Evolutionary conservation across 495 filamentous ascomycete species (phyloP).

Genomic region (Aspergillus olivimuriae): DNA sequence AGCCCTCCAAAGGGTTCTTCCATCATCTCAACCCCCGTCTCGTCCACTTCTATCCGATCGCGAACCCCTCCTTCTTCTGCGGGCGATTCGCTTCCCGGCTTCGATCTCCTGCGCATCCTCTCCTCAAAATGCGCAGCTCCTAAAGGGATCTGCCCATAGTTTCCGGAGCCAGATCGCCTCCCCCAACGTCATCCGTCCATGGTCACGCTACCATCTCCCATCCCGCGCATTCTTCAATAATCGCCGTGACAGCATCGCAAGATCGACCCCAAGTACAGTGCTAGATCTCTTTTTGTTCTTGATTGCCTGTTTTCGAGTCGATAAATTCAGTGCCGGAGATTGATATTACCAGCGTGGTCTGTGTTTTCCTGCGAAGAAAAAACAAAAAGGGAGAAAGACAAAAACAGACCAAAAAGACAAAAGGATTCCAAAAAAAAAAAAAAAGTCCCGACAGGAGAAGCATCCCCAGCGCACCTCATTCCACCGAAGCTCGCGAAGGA

Average conservation of each 20-base stretch:
- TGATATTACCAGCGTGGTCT: not conserved
- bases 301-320: conserved; percentile 5
- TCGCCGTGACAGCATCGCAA: conserved; percentile 13
- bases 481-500: not conserved
- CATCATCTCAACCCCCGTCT: conserved; percentile 3
- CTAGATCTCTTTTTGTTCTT: conserved; percentile 3
- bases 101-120: conserved; percentile 7
- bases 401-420: conserved; percentile 2
- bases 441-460: conserved; percentile 1
- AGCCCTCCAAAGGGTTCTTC: too few relatives aligned
- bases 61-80: conserved; percentile 2
- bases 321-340: not conserved
- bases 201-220: conserved; percentile 33
- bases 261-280: conserved; percentile 7
- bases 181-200: conserved; percentile 31
- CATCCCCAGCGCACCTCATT: conserved; percentile 1
- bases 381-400: conserved; percentile 3
- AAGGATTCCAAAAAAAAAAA: conserved; percentile 7
- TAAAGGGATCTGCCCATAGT: conserved; percentile 25
- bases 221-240: conserved; percentile 17
- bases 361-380: conserved; percentile 1
- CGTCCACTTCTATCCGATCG: conserved; percentile 4
- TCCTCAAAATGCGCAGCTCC: conserved; percentile 32
- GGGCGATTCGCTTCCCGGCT: conserved; percentile 5
- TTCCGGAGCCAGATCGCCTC: conserved; percentile 24